Base-by-base conservation (phyloP, 169 alveolate genomes). In the Cystoisospora suis region DNA sequence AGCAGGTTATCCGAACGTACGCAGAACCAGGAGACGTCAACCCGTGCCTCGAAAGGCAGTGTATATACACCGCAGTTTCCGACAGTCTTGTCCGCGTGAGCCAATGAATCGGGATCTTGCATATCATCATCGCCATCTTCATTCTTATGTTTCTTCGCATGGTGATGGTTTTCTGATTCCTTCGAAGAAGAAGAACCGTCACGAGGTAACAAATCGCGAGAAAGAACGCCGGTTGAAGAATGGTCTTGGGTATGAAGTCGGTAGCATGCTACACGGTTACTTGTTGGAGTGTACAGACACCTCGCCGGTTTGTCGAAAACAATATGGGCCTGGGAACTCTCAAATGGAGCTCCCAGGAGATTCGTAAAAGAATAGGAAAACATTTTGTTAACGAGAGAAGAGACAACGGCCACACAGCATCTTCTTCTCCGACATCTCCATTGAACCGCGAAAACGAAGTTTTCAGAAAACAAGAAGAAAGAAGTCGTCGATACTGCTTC, bases 301-400 rank as follows among this genome's bases (percentile, higher is more conserved):
- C 45, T 17, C 32, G 65, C 86, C 49, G 34, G 49, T n/a, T 91
- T 34, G 65, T 91, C 94, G 47, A 61, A 56, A 20, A 79, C n/a
- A 40, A 91, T n/a, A 32, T 89, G 91, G 5, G 89, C 87, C 70
- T 36, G 65, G 87, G 95, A 90, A 40, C 92, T 34, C 61, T 88
- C 58, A 58, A 90, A 85, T 12, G 96, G 94, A 38, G 93, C 87
- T 7, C 89, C 92, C 72, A 94, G 77, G 15, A 85, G 86, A 69
- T 94, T 94, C 79, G 89, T 58, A 88, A 93, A 95, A 15, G 90
- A 69, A 49, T 93, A 92, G 80, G 93, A 58, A 81, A 87, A 80
- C 81, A 90, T 72, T 17, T n/a, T 83, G 77, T 2, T 12, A n/a
- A 15, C 47, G 47, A 2, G 81, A 40, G 5, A 46, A 70, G 32